Percentiles rank a stretch among this genome's conserved stretches.
Conservation (phyloP, 176 grass and related monocot genomes). For the Tuctoria greenei region DNA sequence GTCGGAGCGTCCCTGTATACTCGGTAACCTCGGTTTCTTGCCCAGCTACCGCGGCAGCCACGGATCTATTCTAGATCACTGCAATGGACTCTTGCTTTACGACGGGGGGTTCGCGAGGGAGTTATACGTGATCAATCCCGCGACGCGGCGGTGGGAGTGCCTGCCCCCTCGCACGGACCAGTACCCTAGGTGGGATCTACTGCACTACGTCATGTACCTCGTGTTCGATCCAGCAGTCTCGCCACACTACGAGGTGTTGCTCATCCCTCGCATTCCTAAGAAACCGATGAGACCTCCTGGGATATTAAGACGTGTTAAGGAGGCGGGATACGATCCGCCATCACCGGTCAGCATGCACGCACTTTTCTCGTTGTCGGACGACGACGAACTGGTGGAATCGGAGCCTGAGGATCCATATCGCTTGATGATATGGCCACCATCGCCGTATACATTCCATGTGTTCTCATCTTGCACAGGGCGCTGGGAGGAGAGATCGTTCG, state of each 20-base stretch:
- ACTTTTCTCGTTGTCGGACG: not conserved
- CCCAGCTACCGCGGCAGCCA: not conserved
- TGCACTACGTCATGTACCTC: not conserved
- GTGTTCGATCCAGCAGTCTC: not conserved
- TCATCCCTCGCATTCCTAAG: not conserved
- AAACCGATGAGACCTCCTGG: no score
- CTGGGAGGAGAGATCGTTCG: slow-evolving; percentile 10
- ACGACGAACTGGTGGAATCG: not conserved
- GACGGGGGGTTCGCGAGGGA: not conserved
- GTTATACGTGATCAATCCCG: not conserved
- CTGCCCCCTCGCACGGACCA: slow-evolving; percentile 4
- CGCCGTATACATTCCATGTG: not conserved
- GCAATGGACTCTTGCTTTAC: slow-evolving; percentile 17
- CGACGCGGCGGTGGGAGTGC: not conserved
- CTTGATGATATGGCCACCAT: not conserved
- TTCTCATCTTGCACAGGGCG: not conserved
- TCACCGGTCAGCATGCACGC: not conserved
- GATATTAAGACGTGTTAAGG: no score
- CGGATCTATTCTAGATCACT: not conserved
- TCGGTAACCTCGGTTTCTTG: not conserved
- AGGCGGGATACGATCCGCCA: not conserved
- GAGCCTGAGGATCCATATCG: not conserved
- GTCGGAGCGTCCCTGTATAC: no score
- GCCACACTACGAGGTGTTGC: slow-evolving; percentile 4
- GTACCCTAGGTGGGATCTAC: no score